Conservation (phyloP, 2,329 filamentous ascomycete genomes). For the Ophiostoma quercus region DNA sequence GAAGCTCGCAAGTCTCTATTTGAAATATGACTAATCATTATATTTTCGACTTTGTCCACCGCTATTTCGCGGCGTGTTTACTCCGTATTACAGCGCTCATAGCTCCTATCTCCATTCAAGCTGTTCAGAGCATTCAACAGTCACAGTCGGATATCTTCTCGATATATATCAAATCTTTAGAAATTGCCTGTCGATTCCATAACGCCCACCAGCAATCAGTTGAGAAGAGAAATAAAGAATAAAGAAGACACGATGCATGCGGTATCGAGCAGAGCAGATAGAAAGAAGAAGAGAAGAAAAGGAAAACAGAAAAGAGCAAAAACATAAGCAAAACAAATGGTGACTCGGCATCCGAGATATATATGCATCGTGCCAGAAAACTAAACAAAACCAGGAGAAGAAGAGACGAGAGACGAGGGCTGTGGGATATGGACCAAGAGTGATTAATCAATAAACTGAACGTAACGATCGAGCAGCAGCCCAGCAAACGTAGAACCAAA, state of each 20-base stretch:
- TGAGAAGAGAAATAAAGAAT: neutral
- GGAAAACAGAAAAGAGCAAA: neutral
- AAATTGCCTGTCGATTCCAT: neutral
- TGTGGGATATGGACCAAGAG: neutral
- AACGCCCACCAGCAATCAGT: slow-evolving; percentile 1
- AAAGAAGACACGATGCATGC: neutral
- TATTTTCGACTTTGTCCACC: neutral
- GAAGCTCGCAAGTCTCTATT: no score
- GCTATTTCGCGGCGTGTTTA: neutral
- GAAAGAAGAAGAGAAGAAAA: neutral
- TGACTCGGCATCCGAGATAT: slow-evolving; percentile 1
- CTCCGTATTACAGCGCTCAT: neutral
- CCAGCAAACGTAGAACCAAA: neutral
- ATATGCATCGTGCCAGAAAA: slow-evolving; percentile 11
- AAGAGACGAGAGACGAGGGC: neutral
- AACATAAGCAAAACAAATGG: neutral
- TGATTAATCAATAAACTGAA: slow-evolving; percentile 1
- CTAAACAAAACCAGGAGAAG: neutral
- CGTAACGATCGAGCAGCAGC: neutral
- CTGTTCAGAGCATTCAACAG: neutral
- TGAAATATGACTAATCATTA: neutral
- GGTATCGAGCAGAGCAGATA: neutral
- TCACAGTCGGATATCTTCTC: no score
- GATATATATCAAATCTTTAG: neutral
- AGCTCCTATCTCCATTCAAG: neutral